Evolutionary conservation across 2,329 filamentous ascomycete species (phyloP), one percentile per base, ranked within the genome.

Genomic region (Fusarium xylarioides): DNA sequence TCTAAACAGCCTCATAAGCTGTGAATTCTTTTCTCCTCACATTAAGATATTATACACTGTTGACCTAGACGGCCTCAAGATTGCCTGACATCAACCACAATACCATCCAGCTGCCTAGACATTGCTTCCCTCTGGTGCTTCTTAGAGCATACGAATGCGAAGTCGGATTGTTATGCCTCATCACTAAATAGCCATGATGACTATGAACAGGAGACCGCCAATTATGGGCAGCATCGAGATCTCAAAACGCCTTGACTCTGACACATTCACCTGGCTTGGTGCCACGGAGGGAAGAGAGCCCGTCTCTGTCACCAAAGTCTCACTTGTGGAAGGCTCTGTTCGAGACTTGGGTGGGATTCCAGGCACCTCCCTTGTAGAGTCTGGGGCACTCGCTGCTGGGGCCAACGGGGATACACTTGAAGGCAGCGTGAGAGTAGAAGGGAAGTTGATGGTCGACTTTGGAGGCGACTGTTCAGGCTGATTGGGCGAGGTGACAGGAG

Each of bases 211-310:
- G 4, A 82, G 53, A n/a, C 73, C 73, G 14, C 70, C 69, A 43
- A 81, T 67, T 4, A 59, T 70, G 11, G 64, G 52, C 15, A 81
- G 52, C 7, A 75, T 63, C 11, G 76, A 68, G 21, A 77, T 47
- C 6, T 70, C 68, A 26, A 73, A 71, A 21, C 65, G 73, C 2
- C 58, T 73, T 4, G 79, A 79, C 49, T 75, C 74, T 7, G 81
- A 81, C 9, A 75, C 68, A 11, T 68, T 70, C 5, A 82, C 76
- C 30, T 70, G 75, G 11, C 74, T 80, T 26, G 80, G 67, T 15
- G 65, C 53, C 35, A 71, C 46, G 2, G 76, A 76, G 30, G 79
- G 67, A 57, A 66, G 66, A 43, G 76, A 58, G 14, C 73, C 73
- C 11, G 65, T 76, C 30, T 78, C 71, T 44, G 49, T 73, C 47